Conservation (phyloP, 148 eudicot species). For the Mesembryanthemum crystallinum region DNA sequence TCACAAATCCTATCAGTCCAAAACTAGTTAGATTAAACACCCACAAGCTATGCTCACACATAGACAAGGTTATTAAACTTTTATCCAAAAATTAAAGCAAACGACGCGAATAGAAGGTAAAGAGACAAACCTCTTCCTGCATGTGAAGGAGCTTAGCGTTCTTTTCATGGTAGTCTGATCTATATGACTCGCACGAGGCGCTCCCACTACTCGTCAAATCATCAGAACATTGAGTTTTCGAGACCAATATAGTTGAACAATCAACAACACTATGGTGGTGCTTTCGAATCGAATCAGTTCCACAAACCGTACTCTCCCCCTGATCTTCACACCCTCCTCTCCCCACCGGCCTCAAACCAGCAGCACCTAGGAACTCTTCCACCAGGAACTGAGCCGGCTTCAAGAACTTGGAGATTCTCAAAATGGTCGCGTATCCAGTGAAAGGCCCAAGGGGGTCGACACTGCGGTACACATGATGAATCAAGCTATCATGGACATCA, state of each 20-base stretch:
- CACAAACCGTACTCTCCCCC: slow-evolving; percentile 9
- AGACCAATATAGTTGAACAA: too few species aligned
- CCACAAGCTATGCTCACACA: too few species aligned
- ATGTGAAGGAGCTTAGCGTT: slow-evolving; percentile 32
- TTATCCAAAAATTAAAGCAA: not conserved
- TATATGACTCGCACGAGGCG: slow-evolving; percentile 16
- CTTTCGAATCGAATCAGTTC: not conserved
- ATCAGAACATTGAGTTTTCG: slow-evolving; percentile 3
- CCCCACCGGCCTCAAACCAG: slow-evolving; percentile 21
- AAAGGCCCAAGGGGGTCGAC: slow-evolving; percentile 70
- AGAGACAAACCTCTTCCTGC: slow-evolving; percentile 34
- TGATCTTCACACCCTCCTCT: slow-evolving; percentile 13
- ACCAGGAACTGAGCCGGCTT: slow-evolving; percentile 70
- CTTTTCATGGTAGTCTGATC: slow-evolving; percentile 29
- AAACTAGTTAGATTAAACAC: too few species aligned
- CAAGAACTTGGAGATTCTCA: slow-evolving; percentile 72
- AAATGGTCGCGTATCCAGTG: slow-evolving; percentile 74
- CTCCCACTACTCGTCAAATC: slow-evolving; percentile 11
- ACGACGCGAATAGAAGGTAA: not conserved
- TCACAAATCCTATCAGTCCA: too few species aligned
- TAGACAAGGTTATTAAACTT: not conserved
- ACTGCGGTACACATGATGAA: slow-evolving; percentile 15
- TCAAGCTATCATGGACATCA: slow-evolving; percentile 23
- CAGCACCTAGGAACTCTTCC: slow-evolving; percentile 51
- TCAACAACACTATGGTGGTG: too few species aligned